Evolutionary conservation across 495 filamentous ascomycete genomes (phyloP).

Genomic region (Penicillium subrubescens): DNA sequence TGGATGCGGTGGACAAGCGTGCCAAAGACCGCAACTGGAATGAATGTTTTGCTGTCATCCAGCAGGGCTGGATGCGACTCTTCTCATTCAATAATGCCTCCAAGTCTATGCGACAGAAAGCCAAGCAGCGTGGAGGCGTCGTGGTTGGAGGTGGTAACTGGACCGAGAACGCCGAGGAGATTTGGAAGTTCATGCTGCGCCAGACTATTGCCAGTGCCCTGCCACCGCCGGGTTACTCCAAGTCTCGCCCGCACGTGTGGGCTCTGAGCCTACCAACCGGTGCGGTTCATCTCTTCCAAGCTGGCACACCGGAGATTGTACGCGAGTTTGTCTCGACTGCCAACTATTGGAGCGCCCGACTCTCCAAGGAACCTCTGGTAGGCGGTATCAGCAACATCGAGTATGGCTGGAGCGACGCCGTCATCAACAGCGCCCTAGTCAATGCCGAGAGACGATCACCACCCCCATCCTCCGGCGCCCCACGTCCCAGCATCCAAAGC

Average conservation of each 20-base stretch:
- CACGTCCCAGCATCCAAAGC: constrained; percentile 66
- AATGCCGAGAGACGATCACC: constrained; percentile 48
- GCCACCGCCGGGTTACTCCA: constrained; percentile 90
- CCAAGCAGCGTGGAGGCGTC: constrained; percentile 61
- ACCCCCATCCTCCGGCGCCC: constrained; percentile 42
- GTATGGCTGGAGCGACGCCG: constrained; percentile 92
- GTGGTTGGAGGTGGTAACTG: constrained; percentile 94
- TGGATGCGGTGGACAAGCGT: constrained; percentile 85
- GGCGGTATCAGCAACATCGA: constrained; percentile 96
- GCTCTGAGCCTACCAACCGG: constrained; percentile 90
- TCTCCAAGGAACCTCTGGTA: constrained; percentile 88
- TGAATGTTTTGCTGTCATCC: constrained; percentile 96
- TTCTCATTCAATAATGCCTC: constrained; percentile 83
- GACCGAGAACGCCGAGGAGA: constrained; percentile 89
- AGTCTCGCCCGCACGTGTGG: constrained; percentile 89
- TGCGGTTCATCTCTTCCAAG: constrained; percentile 96
- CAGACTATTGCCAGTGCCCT: constrained; percentile 91
- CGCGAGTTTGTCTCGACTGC: constrained; percentile 91
- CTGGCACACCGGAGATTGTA: constrained; percentile 92
- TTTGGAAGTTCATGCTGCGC: constrained; percentile 83
- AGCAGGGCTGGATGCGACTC: constrained; percentile 91
- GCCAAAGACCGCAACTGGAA: constrained; percentile 92
- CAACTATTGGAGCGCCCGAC: constrained; percentile 96
- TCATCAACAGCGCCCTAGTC: constrained; percentile 76
- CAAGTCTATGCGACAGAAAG: constrained; percentile 73